A percentile compares a stretch with the other conserved stretches of the same genome.
phyloP scores from a whole-genome alignment of 176 grass and related monocot species.

The Bolboschoenus planiculmis region DNA sequence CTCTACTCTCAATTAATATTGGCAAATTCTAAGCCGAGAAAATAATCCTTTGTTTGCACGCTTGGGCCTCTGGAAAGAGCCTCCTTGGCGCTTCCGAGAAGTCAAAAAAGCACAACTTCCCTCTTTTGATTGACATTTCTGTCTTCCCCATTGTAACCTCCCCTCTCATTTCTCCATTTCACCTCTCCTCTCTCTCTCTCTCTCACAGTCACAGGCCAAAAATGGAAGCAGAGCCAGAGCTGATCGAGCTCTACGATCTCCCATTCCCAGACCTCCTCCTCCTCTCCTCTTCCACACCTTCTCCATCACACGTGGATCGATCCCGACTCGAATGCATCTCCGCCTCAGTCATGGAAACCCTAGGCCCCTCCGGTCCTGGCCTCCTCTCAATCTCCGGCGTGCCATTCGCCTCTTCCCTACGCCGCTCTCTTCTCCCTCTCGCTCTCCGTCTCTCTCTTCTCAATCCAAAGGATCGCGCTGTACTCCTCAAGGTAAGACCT shows the following conservation, averaged over 20 bases:
- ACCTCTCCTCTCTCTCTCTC: not conserved
- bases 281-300: conserved; percentile 22
- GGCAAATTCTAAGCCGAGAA: no score
- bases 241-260: conserved; percentile 28
- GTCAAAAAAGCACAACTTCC: no score
- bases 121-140: no score
- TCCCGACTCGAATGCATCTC: conserved; percentile 22
- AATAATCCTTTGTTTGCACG: no score
- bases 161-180: no score
- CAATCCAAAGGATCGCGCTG: conserved; percentile 32
- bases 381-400: conserved; percentile 42
- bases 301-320: not conserved
- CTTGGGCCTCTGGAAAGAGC: no score
- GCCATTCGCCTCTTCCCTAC: conserved; percentile 36
- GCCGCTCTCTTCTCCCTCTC: conserved; percentile 50
- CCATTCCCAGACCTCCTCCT: conserved; percentile 46
- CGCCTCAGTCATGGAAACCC: conserved; percentile 29
- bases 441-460: conserved; percentile 61
- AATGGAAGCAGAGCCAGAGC: not conserved
- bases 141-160: no score
- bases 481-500: conserved; percentile 51
- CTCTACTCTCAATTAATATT: no score
- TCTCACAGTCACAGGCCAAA: not conserved
- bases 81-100: no score
- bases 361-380: conserved; percentile 50